Evolutionary conservation across 164 flowering plant genomes (phyloP).

Genomic region (Aristolochia contorta): DNA sequence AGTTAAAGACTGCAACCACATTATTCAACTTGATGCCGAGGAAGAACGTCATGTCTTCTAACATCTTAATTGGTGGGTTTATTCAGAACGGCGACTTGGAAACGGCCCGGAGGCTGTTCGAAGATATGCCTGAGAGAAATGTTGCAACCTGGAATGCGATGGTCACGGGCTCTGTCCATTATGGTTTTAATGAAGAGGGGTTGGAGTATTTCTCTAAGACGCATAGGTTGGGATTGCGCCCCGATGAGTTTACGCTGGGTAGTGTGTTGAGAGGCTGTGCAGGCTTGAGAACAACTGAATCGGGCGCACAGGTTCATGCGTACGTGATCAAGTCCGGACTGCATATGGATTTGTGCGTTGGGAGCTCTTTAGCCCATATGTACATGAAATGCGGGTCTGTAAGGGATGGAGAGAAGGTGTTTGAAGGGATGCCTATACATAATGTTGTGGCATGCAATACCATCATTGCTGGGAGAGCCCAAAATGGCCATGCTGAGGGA

Average conservation of each 20-base stretch:
- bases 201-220: conserved; percentile 32
- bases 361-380: conserved; percentile 71
- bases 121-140: conserved; percentile 53
- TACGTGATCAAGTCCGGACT: conserved; percentile 42
- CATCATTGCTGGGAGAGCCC: conserved; percentile 59
- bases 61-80: conserved; percentile 50
- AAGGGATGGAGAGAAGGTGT: conserved; percentile 47
- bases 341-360: conserved; percentile 41
- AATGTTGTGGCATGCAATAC: conserved; percentile 69
- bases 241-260: conserved; percentile 24
- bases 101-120: conserved; percentile 44
- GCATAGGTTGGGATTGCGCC: conserved; percentile 13
- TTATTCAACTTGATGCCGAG: conserved; percentile 42
- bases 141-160: conserved; percentile 67
- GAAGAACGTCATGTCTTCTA: conserved; percentile 55
- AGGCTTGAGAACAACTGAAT: conserved; percentile 7
- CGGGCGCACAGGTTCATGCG: conserved; percentile 30
- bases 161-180: conserved; percentile 45
- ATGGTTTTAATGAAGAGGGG: conserved; percentile 47
- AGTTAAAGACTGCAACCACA: conserved; percentile 16
- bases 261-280: conserved; percentile 23
- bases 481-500: conserved; percentile 43
- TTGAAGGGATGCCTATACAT: conserved; percentile 37
- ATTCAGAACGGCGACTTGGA: conserved; percentile 43
- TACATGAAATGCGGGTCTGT: conserved; percentile 56